A percentile compares a stretch with the other conserved stretches of the same genome.
Conservation (phyloP, 73 alveolate genomes). For the Halteria grandinella region DNA sequence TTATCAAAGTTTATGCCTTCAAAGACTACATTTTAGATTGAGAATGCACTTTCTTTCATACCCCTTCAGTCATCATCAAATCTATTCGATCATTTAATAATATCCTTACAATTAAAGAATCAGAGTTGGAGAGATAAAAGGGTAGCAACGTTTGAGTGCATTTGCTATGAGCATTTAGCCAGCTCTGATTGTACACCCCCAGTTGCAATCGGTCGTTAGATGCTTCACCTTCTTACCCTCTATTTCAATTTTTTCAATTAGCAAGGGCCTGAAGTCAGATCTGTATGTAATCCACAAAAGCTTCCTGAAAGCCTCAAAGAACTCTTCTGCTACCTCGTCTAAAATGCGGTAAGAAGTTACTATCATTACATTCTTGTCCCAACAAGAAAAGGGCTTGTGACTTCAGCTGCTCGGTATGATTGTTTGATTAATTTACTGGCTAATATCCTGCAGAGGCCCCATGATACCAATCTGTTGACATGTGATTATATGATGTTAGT, state of each 20-base stretch:
- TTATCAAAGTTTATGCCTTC: constrained; percentile 11
- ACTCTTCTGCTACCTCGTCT: not conserved
- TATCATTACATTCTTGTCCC: not conserved
- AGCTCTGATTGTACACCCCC: constrained; percentile 52
- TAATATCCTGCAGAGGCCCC: not conserved
- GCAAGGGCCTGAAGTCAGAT: constrained; percentile 19
- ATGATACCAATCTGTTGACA: not conserved
- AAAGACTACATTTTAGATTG: constrained; percentile 11
- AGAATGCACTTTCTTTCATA: constrained; percentile 11
- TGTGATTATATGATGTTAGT: not conserved
- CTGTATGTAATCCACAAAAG: constrained; percentile 42
- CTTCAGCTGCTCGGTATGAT: too few relatives aligned
- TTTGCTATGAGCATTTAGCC: constrained; percentile 44
- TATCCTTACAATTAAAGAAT: constrained; percentile 14
- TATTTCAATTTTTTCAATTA: constrained; percentile 6
- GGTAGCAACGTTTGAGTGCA: not conserved
- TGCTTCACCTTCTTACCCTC: not conserved
- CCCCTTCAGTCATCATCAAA: constrained; percentile 38
- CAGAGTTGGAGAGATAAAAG: too few relatives aligned
- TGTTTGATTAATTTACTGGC: not conserved
- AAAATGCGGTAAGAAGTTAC: not conserved
- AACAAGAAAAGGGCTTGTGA: too few relatives aligned
- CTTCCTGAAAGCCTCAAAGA: not conserved
- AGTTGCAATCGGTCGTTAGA: constrained; percentile 33
- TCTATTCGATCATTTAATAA: too few relatives aligned